Percentiles rank a stretch among this genome's conserved stretches.
These are phyloP conservation scores for Colletotrichum sp. DNA, from an alignment of 2,329 filamentous ascomycete genomes.

Conservation along the genomic window DNA sequence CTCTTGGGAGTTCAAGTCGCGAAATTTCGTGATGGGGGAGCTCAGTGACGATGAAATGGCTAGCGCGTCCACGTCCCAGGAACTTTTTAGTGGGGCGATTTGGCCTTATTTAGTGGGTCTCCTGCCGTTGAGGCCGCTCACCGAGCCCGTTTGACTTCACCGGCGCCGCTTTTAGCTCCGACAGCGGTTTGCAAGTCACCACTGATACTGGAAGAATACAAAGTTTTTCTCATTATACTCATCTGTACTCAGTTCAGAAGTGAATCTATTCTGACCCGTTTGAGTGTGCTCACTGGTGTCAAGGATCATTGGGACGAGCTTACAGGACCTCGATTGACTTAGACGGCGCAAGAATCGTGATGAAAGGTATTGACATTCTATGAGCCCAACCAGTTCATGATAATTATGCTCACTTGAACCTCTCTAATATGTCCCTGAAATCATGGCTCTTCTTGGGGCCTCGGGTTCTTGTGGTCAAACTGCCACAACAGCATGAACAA, in stretches of 20 bases:
- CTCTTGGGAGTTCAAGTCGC: neutral
- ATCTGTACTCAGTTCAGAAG: rapidly evolving
- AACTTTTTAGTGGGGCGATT: neutral
- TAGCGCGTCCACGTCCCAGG: neutral
- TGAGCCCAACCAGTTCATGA: no score
- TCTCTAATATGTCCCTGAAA: no score
- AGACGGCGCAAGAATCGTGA: neutral
- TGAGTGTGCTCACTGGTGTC: neutral
- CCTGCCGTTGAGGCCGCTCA: neutral
- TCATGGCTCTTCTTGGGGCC: no score
- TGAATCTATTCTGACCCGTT: neutral
- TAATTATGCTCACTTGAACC: no score
- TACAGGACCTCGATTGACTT: neutral
- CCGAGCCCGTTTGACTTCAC: neutral
- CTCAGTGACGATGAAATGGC: neutral
- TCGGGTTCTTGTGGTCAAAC: no score
- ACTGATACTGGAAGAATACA: neutral
- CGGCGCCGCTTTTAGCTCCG: neutral
- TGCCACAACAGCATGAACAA: no score
- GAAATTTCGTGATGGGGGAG: neutral
- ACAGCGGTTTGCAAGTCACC: neutral
- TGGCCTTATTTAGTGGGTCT: conserved; percentile 1
- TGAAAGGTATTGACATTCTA: neutral
- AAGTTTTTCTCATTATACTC: neutral
- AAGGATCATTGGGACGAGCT: neutral